Evolutionary conservation across 805 yeast species (phyloP), one percentile per base, ranked within the genome.

Genomic region (Nematodospora valgi): DNA sequence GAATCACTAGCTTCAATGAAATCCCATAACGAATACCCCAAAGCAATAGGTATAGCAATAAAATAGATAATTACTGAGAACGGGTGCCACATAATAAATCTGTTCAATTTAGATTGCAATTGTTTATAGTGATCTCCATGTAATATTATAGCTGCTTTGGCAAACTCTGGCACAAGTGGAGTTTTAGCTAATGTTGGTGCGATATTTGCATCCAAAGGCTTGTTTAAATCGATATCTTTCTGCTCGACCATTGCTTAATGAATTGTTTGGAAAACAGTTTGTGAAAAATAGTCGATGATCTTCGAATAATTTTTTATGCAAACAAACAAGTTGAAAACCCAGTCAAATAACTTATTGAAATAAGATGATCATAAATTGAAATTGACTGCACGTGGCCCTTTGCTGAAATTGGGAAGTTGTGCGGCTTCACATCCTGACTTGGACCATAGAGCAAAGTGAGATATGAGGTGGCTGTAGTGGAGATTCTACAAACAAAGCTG

Each of bases 91-190:
- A 76, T 65, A 25, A 76, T 48, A 30, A 49, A 48, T 39, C 51
- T 67, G 51, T 72, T 75, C 35, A 76, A 63, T 17, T 56, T 40
- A 2, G 78, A 58, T 49, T 76, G 81, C 25, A 63, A 52, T 43
- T 62, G 68, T 16, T 72, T 51, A 37, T 75, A 60, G 44, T 69
- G 76, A 52, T 84, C 93, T 38, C 84, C 77, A 20, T 81, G 76
- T 40, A 83, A 57, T 38, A 76, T 78, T 36, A 80, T 50, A 1
- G 81, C 75, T 8, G 84, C 84, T 28, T 75, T 73, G 1, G 82
- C 66, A 26, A 68, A 64, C 20, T 72, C 76, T 1, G 89, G 89
- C 5, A 62, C 64, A 33, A 85, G 62, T 2, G 58, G 54, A 1
- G 73, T 48, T 23, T 76, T 62, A 30, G 56, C 61, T 24, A 84